Conservation (phyloP, 495 filamentous ascomycete genomes). For the Melanomma pulvis-pyrius region DNA sequence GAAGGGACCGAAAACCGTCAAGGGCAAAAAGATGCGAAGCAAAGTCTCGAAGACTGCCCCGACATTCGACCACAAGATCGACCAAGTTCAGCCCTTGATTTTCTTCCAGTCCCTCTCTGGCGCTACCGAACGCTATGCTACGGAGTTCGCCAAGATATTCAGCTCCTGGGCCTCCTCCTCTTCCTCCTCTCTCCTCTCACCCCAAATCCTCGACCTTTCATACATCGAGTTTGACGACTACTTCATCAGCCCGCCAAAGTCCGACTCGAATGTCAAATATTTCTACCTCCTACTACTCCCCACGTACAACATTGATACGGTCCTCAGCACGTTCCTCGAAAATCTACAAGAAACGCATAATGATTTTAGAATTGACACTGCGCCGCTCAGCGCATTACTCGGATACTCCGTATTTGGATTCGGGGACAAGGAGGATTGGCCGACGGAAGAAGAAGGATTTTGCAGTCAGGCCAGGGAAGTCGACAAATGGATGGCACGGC, state of each 20-base stretch:
- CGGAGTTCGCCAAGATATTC: constrained; percentile 58
- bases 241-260: constrained; percentile 64
- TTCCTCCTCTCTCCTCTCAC: constrained; percentile 48
- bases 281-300: constrained; percentile 85
- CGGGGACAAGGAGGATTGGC: constrained; percentile 89
- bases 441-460: constrained; percentile 84
- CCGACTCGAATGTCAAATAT: constrained; percentile 60
- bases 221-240: constrained; percentile 89
- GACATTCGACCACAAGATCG: constrained; percentile 32
- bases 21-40: constrained; percentile 28
- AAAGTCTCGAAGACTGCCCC: constrained; percentile 24
- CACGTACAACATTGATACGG: constrained; percentile 89
- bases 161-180: constrained; percentile 34
- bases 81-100: constrained; percentile 71
- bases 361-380: constrained; percentile 93
- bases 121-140: constrained; percentile 71
- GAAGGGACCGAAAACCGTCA: constrained; percentile 34
- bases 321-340: constrained; percentile 76
- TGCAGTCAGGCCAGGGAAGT: constrained; percentile 86
- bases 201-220: constrained; percentile 76
- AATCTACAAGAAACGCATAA: constrained; percentile 89
- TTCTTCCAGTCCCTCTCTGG: constrained; percentile 88
- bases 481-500: constrained; percentile 93
- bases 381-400: constrained; percentile 70
- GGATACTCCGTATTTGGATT: constrained; percentile 95